phyloP scores from a whole-genome alignment of 108 stramenopile genomes.

The Nitzschia sp. region DNA sequence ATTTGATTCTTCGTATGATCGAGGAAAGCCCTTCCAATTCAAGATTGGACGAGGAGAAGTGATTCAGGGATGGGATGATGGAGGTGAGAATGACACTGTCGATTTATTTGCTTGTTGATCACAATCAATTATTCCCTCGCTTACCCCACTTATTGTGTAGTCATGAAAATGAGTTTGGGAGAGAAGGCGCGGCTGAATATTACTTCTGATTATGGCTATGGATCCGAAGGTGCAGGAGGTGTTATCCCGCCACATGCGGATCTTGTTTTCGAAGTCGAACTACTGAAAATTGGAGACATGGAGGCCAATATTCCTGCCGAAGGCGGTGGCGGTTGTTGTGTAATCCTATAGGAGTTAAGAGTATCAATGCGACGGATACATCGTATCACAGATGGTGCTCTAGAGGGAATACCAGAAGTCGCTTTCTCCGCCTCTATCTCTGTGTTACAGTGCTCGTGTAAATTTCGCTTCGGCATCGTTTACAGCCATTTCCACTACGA shows the following conservation, averaged over 20 bases:
- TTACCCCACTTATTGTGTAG: slow-evolving; percentile 7
- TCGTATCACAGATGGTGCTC: too few species aligned
- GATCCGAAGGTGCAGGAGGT: slow-evolving; percentile 74
- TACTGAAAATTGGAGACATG: slow-evolving; percentile 53
- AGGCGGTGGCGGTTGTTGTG: slow-evolving; percentile 12
- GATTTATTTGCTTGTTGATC: too few species aligned
- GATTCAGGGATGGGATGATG: slow-evolving; percentile 49
- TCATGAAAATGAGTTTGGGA: slow-evolving; percentile 66
- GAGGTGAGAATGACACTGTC: slow-evolving; percentile 17
- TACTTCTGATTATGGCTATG: slow-evolving; percentile 86
- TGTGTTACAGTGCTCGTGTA: too few species aligned
- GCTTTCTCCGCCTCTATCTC: too few species aligned
- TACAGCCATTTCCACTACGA: too few species aligned
- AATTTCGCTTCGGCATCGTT: too few species aligned
- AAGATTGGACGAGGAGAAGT: slow-evolving; percentile 57
- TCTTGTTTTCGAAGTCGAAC: slow-evolving; percentile 75
- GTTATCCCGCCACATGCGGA: slow-evolving; percentile 90
- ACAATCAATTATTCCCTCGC: too few species aligned
- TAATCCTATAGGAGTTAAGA: neutral
- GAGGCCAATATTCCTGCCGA: slow-evolving; percentile 17
- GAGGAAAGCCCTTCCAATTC: slow-evolving; percentile 75
- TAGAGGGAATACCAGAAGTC: too few species aligned
- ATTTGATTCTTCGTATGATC: slow-evolving; percentile 78
- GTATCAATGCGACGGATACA: too few species aligned
- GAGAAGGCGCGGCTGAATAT: slow-evolving; percentile 82